Base-by-base conservation (phyloP, 495 filamentous ascomycete species). In the Daldinia decipiens region DNA sequence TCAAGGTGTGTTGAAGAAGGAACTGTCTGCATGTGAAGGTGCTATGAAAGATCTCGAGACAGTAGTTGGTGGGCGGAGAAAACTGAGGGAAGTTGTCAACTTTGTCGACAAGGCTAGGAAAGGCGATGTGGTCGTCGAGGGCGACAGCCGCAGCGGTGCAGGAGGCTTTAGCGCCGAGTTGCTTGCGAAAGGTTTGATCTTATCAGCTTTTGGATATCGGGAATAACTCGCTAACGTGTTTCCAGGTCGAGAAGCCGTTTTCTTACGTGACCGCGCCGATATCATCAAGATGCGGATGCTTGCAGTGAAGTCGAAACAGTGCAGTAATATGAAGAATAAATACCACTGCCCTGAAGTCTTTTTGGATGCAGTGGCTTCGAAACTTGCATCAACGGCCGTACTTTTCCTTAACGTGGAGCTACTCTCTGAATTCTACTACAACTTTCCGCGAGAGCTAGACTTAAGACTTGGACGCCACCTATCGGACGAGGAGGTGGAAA, bases 361-460 rank as follows among this genome's bases (percentile, higher is more conserved):
- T 84, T 88, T 99, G 29, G 95, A 99, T 76, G 92, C 96, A 9
- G 95, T 98, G 11, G 93, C 95, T 31, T 92, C 96, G 74, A 97
- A 98, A 80, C 89, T 99, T 61, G 94, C 94, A 15, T 89, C 92
- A 3, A 98, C 95, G 0, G 95, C 95, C 11, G 96, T 98, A 9
- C 87, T 99, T 0, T 99, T 99, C 85, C 87, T 99, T 9, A 97
- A 99, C 72, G 96, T 98, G 38, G 95, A 99, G 82, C 86, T 99
- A 27, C 86, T 99, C 43, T 93, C 92, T 4, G 97, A 98, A 76
- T 99, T 98, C 74, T 97, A 97, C 82, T 94, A 96, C 77, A 90
- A 95, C 76, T 99, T 99, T 82, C 95, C 95, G 0, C 87, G 96
- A 21, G 93, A 97, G 77, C 86, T 99, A 19, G 95, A 99, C 77